A percentile compares a stretch with the other conserved stretches of the same genome.
Conservation (phyloP, 306 rosid species). For the Cucumis sativus region DNA sequence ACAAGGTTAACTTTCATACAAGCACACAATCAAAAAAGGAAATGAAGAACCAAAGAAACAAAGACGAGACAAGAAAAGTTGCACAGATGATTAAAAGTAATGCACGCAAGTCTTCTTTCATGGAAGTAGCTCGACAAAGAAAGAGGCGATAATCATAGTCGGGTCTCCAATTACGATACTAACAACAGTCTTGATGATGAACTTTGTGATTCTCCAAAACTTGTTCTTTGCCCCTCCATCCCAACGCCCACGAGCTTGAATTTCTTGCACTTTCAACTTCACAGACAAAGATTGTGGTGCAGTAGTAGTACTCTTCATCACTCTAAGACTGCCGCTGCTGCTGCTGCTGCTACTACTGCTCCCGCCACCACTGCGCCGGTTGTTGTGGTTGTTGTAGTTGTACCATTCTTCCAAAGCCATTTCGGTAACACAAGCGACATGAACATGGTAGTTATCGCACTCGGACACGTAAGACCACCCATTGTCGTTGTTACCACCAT, state of each 20-base stretch:
- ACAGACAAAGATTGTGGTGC: background rate
- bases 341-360: background rate
- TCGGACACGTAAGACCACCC: conserved; percentile 14
- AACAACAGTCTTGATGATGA: background rate
- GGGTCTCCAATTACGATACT: conserved; percentile 3
- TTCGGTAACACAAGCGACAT: conserved; percentile 6
- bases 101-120: background rate
- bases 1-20: no score
- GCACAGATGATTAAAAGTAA: no score
- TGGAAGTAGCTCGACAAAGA: background rate
- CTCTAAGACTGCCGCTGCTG: background rate
- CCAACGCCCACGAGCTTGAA: background rate
- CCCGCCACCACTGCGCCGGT: no score
- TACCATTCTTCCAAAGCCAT: background rate
- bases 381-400: no score
- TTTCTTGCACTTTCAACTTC: background rate
- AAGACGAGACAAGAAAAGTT: no score
- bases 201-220: background rate
- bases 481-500: background rate
- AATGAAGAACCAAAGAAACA: no score
- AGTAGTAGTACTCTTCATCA: no score
- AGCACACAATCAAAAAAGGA: no score
- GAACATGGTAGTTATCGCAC: background rate
- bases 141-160: background rate
- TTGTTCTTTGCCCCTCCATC: background rate